Evolutionary conservation across 176 grass and related monocot species (phyloP).

Genomic region (Zea luxurians): DNA sequence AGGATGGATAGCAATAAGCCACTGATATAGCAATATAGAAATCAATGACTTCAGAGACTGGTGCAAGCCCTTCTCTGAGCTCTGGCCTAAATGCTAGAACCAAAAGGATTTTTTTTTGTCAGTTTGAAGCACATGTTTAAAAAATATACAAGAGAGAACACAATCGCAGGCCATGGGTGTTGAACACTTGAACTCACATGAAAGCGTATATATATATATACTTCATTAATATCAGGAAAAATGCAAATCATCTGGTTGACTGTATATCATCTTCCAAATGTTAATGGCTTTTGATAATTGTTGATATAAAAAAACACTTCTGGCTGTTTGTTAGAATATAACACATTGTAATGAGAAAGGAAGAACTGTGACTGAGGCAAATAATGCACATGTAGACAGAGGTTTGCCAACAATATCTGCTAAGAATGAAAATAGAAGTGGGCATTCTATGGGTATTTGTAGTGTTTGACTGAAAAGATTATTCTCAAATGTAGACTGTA

Average conservation of each 20-base stretch:
- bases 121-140: background rate
- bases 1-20: slow-evolving; percentile 26
- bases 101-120: background rate
- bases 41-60: slow-evolving; percentile 19
- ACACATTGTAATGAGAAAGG: background rate
- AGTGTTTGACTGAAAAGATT: slow-evolving; percentile 13
- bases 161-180: background rate
- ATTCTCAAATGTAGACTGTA: background rate
- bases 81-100: background rate
- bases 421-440: background rate
- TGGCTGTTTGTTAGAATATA: background rate
- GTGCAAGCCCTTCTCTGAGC: slow-evolving; percentile 24
- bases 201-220: background rate
- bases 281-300: background rate
- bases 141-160: background rate
- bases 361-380: background rate
- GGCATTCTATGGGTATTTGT: slow-evolving; percentile 11
- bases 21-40: background rate
- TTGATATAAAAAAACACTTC: background rate
- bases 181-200: background rate
- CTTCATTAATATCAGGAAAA: background rate
- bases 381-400: background rate
- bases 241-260: background rate
- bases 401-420: slow-evolving; percentile 11
- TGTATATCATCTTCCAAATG: background rate